Evolutionary conservation across 306 rosid species (phyloP), one percentile per base, ranked within the genome.

Genomic region (Begonia peltatifolia): DNA sequence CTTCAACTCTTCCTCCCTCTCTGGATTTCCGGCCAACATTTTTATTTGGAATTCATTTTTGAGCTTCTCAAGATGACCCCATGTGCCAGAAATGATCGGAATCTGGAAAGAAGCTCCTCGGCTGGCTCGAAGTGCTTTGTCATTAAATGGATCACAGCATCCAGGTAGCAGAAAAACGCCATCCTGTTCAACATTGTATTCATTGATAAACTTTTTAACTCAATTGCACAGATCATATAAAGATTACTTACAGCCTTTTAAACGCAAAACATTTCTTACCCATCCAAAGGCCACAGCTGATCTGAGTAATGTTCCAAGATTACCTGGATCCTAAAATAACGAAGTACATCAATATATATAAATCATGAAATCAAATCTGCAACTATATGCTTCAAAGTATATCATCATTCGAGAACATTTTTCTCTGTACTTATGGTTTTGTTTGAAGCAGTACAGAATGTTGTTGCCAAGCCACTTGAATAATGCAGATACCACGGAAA

Each of bases 41-140:
- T 74, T 85, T 80, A 85, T 74, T 62, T 70, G 59, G 56, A 77
- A 82, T 74, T 63, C 74, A 46, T 59, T 71, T 52, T 48, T 68
- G 13, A 82, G 69, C 57, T 71, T 55, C 66, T 70, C 79, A 10
- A 89, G 74, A 74, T 84, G 78, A 65, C 47, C 46, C 97, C 97
- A 85, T 14, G 61, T 14, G 51, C 95, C 95, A n/a, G 79, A 79
- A 53, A 85, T 80, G 25, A 89, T 20, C 20, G 87, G 95, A 61
- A 89, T 73, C 82, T 89, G 97, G 68, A 89, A 89, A 12, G 87
- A 76, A 47, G 97, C 95, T 43, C 97, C 95, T 63, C 95, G 77
- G 68, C 95, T 84, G 18, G 97, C 95, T 63, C 95, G 78, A n/a
- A 89, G 82, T 22, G 93, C 97, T 74, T 84, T 89, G 66, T 80